Evolutionary conservation across 2,329 filamentous ascomycete genomes (phyloP).

Genomic region (Aureobasidium sp.): DNA sequence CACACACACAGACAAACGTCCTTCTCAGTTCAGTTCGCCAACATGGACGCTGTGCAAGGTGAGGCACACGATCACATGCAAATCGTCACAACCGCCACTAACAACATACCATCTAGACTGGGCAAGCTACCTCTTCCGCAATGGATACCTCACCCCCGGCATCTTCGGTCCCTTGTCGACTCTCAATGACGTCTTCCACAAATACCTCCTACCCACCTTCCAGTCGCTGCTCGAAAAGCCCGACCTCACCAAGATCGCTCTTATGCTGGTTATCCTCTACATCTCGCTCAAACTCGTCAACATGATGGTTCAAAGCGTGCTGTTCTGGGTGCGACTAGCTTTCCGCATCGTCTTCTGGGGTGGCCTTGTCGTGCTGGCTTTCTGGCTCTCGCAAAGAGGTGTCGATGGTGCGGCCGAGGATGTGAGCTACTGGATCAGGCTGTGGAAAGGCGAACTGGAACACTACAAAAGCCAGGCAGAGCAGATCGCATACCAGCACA

Average conservation of each 20-base stretch:
- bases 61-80: conserved; percentile 9
- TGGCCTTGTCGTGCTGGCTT: conserved; percentile 45
- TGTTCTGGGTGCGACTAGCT: conserved; percentile 68
- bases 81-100: conserved; percentile 3
- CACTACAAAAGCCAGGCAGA: conserved; percentile 29
- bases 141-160: conserved; percentile 18
- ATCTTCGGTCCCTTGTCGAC: conserved; percentile 20
- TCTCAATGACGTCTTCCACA: conserved; percentile 20
- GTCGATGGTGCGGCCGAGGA: conserved; percentile 59
- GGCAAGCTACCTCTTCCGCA: conserved; percentile 24
- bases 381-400: conserved; percentile 56
- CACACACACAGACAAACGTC: background rate
- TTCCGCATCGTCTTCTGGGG: conserved; percentile 60
- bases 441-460: conserved; percentile 34
- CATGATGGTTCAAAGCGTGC: conserved; percentile 62
- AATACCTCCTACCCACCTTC: conserved; percentile 26
- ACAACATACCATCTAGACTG: conserved; percentile 23
- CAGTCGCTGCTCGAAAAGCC: conserved; percentile 29
- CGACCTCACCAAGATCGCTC: conserved; percentile 45
- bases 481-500: conserved; percentile 3
- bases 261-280: conserved; percentile 56
- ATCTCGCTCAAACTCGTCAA: conserved; percentile 58
- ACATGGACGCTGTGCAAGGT: conserved; percentile 28
- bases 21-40: background rate
- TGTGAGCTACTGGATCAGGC: conserved; percentile 33